Base-by-base conservation (phyloP, 805 yeast species). In the Candida boidinii region DNA sequence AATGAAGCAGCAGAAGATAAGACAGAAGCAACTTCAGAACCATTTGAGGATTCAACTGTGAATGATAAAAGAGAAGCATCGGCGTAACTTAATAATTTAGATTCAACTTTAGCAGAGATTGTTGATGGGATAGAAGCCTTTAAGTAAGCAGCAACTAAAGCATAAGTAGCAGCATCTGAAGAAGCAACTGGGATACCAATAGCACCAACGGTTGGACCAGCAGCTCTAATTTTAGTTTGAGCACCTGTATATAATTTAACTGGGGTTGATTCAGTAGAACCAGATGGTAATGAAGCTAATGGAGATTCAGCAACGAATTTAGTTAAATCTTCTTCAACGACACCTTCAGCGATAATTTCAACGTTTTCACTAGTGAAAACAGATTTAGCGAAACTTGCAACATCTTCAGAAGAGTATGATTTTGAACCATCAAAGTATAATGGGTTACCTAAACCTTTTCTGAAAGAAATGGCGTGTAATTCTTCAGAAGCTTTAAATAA, bases 361-460 rank as follows among this genome's bases (percentile, higher is more conserved):
- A 88, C 66, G 66, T 83, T 83, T 43, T 77, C 72, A 50, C 75
- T 65, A 43, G 76, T 71, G 72, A 76, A 86, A 34, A 70, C 81
- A 49, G 71, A 62, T 43, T 72, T 59, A 42, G 94, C 88, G 55
- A 66, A 84, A 28, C 57, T 58, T 48, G 71, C 67, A 52, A 92
- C 68, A 39, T 80, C 86, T 34, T 78, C 86, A 34, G 73, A 49
- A 23, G 79, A 41, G 46, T 76, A 64, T 28, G 75, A 50, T 47
- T 66, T 62, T 43, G 69, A 59, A 40, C 84, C 82, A 57, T 82
- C 81, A 56, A 73, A 84, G 57, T 70, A 70, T 50, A 85, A 68
- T 43, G 95, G 80, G 62, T 79, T 75, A 52, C 96, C 96, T 51
- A 84, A 75, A 35, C 95, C 96, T 40, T 61, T 67, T 70, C 92